Evolutionary conservation across 441 rosid species (phyloP).

Genomic region (Gossypium schwendimanii): DNA sequence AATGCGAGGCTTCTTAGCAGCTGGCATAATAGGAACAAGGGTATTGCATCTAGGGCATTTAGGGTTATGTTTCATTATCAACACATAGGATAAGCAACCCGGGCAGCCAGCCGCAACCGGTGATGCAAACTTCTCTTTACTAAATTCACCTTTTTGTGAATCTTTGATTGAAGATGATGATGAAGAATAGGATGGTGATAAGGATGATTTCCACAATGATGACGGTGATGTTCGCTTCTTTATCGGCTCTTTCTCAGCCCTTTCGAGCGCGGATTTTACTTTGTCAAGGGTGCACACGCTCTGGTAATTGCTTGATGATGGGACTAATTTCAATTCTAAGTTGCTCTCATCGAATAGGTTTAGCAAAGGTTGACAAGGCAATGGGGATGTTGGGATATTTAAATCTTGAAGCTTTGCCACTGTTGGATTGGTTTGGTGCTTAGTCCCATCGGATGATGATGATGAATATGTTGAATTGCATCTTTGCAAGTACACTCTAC

Average conservation of each 20-base stretch:
- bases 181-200: conserved; percentile 34
- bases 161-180: conserved; percentile 34
- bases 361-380: conserved; percentile 28
- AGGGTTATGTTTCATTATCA: conserved; percentile 55
- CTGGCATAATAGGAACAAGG: conserved; percentile 41
- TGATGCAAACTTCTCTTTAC: conserved; percentile 17
- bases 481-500: conserved; percentile 65
- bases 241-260: conserved; percentile 43
- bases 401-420: conserved; percentile 53
- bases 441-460: conserved; percentile 25
- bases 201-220: conserved; percentile 21
- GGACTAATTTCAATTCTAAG: conserved; percentile 51
- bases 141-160: conserved; percentile 21
- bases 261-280: conserved; percentile 67
- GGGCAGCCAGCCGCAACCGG: conserved; percentile 76
- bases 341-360: conserved; percentile 51
- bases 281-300: conserved; percentile 87
- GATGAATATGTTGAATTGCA: conserved; percentile 42
- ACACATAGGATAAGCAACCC: conserved; percentile 62
- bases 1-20: conserved; percentile 57
- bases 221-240: conserved; percentile 35
- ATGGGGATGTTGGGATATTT: conserved; percentile 44
- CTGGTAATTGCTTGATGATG: conserved; percentile 42
- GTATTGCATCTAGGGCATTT: conserved; percentile 77
- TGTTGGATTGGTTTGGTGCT: conserved; percentile 32